A percentile compares a stretch with the other conserved stretches of the same genome.
Evolutionary conservation across 805 yeast species (phyloP).

Genomic region (Ogataea wickerhamii): DNA sequence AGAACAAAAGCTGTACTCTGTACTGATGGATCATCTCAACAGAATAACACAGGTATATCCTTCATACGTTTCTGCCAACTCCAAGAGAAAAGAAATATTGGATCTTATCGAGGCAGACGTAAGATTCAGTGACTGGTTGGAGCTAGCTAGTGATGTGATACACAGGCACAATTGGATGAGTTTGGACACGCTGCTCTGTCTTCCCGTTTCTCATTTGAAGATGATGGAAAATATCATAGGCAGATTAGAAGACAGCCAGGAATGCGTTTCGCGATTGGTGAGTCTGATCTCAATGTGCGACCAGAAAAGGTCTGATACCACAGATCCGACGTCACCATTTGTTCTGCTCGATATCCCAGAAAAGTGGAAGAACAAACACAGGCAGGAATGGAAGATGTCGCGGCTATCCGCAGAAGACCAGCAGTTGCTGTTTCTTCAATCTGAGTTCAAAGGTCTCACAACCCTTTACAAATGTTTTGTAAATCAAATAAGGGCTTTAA

Average conservation of each 20-base stretch:
- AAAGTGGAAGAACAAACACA: conserved; percentile 21
- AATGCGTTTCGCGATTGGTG: conserved; percentile 4
- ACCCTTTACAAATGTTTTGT: conserved; percentile 7
- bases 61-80: conserved; percentile 16
- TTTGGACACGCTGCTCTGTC: conserved; percentile 6
- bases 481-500: conserved; percentile 8
- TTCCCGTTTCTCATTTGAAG: conserved; percentile 7
- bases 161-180: not conserved
- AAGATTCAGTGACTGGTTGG: conserved; percentile 15
- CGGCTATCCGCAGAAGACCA: conserved; percentile 19
- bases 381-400: conserved; percentile 19
- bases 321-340: conserved; percentile 10
- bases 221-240: conserved; percentile 4
- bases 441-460: conserved; percentile 12
- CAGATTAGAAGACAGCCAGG: conserved; percentile 3
- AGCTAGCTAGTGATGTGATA: conserved; percentile 5
- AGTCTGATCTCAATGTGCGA: not conserved
- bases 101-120: conserved; percentile 4
- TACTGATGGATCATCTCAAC: conserved; percentile 19
- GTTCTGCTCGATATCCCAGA: conserved; percentile 19
- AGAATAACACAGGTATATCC: conserved; percentile 26
- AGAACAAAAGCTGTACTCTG: conserved; percentile 11
- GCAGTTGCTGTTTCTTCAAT: conserved; percentile 15
- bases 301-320: not conserved
- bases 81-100: conserved; percentile 8